Base-by-base conservation (phyloP, 305 asterid species). In the Petunia hybrid region DNA sequence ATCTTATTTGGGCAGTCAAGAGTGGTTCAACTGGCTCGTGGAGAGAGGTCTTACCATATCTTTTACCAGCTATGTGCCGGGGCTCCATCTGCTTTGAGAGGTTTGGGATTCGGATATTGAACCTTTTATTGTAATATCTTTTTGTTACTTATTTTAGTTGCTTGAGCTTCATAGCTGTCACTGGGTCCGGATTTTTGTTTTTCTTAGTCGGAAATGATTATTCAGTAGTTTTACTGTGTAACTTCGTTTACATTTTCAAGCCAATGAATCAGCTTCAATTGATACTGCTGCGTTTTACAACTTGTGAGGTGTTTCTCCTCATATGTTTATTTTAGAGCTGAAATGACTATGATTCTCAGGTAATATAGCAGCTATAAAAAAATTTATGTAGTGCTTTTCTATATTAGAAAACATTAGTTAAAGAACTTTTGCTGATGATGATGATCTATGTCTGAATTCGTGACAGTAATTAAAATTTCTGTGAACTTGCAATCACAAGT, bases 11-110 rank as follows among this genome's bases (percentile, higher is more conserved):
- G 83, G 84, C 99, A 97, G 99, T 88, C 99, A 63, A 92, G 99
- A 90, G 97, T 93, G 86, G 97, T 91, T 86, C 98, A 90, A 87
- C 85, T 90, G 87, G 91, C 90, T 81, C 85, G 80, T 79, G 97
- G 94, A 82, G 99, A 97, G 88, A 91, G 99, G 83, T 93, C 99
- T 61, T 97, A 92, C 90, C 95, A 97, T 88, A 86, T 97, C 85
- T 95, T 97, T 86, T 97, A 95, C 87, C 98, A 97, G 91, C 98
- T 97, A 66, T 97, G 99, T 83, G 91, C 94, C 63, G 99, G 99
- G 83, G 99, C 95, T 84, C 89, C 99, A 75, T 75, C 94, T 82
- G 88, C 66, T 85, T 94, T 97, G 83, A 87, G 90, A 93, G 99
- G 99, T 74, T 74, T 74, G 64, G 14, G 14, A 74, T 51, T 74